phyloP scores from a whole-genome alignment of 148 eudicot species.

The Spergularia bocconei region DNA sequence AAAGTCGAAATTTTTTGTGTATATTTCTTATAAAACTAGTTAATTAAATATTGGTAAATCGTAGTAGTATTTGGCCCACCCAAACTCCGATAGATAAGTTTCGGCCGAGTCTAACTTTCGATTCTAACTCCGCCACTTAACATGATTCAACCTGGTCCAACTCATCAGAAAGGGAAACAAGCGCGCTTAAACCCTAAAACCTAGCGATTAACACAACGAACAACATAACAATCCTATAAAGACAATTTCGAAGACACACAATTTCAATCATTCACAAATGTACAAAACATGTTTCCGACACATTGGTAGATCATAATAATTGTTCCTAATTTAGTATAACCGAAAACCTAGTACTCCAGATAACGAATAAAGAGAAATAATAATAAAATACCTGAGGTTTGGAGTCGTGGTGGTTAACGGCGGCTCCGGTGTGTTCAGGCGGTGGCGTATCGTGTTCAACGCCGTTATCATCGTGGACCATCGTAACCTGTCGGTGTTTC shows the following conservation, averaged over 20 bases:
- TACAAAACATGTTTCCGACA: not conserved
- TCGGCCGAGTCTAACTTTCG: too few species aligned
- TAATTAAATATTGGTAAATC: too few species aligned
- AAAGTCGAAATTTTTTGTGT: not conserved
- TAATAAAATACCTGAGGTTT: constrained; percentile 43
- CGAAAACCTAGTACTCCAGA: not conserved
- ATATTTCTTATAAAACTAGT: not conserved
- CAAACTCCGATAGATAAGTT: not conserved
- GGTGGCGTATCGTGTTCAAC: constrained; percentile 43
- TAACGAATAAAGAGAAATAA: not conserved
- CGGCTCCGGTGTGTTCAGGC: constrained; percentile 27
- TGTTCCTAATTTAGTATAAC: not conserved
- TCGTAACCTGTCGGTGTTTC: constrained; percentile 10
- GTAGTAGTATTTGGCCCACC: not conserved
- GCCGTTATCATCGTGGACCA: constrained; percentile 59
- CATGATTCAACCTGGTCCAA: not conserved
- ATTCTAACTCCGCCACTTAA: not conserved
- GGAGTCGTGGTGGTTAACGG: constrained; percentile 42
- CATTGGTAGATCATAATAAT: not conserved
- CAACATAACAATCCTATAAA: too few species aligned
- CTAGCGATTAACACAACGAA: too few species aligned
- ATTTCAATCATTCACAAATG: too few species aligned
- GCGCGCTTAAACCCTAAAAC: too few species aligned
- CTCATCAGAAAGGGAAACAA: too few species aligned
- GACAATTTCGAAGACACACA: too few species aligned